phyloP scores from a whole-genome alignment of 176 grass and related monocot genomes.

The Rhipidocladum racemiflorum region DNA sequence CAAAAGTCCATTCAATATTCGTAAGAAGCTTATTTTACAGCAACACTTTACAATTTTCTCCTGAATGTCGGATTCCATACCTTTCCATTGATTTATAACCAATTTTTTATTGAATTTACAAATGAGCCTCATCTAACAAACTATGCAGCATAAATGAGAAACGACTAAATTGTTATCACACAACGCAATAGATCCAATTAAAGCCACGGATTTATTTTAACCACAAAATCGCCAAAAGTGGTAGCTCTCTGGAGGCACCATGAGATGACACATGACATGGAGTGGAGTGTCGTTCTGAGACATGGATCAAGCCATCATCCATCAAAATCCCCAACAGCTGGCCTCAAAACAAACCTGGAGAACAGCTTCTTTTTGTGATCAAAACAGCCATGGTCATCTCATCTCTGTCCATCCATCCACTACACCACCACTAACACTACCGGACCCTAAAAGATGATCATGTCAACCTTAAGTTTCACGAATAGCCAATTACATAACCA shows the following conservation, averaged over 20 bases:
- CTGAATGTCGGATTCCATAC: neutral
- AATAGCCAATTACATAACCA: neutral
- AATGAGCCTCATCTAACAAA: neutral
- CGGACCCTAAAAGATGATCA: neutral
- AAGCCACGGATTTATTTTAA: neutral
- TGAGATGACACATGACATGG: neutral
- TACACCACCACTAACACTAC: neutral
- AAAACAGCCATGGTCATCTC: neutral
- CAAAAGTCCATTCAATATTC: neutral
- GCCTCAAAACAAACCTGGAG: neutral
- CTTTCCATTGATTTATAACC: neutral
- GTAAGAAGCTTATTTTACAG: neutral
- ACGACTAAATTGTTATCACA: neutral
- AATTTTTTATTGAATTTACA: neutral
- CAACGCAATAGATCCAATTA: neutral
- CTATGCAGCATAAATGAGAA: neutral
- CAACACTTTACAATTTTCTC: neutral
- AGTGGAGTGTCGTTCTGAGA: neutral
- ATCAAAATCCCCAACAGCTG: neutral
- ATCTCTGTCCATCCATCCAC: neutral
- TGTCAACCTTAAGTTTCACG: neutral
- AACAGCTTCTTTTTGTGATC: neutral
- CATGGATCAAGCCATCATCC: neutral
- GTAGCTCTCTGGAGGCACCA: neutral
- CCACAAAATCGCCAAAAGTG: neutral